Conservation (phyloP, 192 early-diverging fungal genomes). For the Linnemannia elongata region DNA sequence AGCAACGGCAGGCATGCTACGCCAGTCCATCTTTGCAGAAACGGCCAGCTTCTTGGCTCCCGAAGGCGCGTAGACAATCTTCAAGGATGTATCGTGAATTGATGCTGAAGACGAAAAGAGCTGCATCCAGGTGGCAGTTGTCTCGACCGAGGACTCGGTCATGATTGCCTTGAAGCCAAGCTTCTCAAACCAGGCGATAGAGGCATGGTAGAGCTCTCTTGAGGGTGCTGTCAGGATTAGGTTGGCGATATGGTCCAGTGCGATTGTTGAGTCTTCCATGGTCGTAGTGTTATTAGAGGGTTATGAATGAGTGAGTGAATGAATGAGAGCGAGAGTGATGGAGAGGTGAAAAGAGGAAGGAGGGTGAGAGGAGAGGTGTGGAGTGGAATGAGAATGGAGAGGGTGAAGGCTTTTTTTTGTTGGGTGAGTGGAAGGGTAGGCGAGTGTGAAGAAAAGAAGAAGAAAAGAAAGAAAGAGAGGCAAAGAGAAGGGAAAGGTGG, state of each 20-base stretch:
- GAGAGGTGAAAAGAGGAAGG: background rate
- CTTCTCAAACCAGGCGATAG: slow-evolving; percentile 44
- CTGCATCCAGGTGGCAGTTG: slow-evolving; percentile 50
- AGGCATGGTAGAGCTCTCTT: slow-evolving; percentile 37
- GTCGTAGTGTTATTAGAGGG: background rate
- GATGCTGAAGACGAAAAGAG: slow-evolving; percentile 26
- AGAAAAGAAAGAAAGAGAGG: background rate
- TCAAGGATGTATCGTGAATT: slow-evolving; percentile 30
- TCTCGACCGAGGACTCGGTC: slow-evolving; percentile 50
- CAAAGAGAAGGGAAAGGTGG: background rate
- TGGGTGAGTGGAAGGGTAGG: background rate
- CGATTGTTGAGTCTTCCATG: slow-evolving; percentile 33
- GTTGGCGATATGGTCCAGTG: slow-evolving; percentile 46
- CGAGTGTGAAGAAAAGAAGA: background rate
- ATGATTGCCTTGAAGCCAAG: slow-evolving; percentile 53
- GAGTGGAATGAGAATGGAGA: background rate
- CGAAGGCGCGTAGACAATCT: slow-evolving; percentile 42
- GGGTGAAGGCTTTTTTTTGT: background rate
- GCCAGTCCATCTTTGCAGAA: slow-evolving; percentile 56
- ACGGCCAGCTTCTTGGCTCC: slow-evolving; percentile 26
- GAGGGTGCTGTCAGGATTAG: slow-evolving; percentile 48
- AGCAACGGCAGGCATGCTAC: slow-evolving; percentile 47
- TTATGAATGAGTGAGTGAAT: background rate
- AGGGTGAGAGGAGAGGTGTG: background rate
- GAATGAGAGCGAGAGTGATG: background rate